These are phyloP conservation scores for Ceratocystis cubensis DNA, from an alignment of 2,329 filamentous ascomycete species.

Conservation along the genomic window DNA sequence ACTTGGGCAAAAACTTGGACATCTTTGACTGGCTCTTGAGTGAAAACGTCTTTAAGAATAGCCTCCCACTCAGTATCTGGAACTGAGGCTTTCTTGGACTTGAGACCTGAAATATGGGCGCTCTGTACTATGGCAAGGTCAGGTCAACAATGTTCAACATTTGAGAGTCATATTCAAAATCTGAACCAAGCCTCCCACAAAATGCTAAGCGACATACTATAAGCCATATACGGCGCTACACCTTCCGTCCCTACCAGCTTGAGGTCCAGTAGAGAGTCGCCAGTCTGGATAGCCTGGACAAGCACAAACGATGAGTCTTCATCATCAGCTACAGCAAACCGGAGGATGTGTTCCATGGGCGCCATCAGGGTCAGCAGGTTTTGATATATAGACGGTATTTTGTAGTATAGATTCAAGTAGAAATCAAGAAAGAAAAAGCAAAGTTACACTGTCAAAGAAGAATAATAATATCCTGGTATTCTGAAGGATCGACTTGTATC, in stretches of 20 bases:
- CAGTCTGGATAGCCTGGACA: conserved; percentile 42
- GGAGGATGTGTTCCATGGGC: conserved; percentile 34
- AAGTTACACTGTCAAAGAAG: neutral
- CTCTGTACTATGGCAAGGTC: conserved; percentile 28
- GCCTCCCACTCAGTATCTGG: conserved; percentile 53
- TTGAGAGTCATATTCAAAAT: neutral
- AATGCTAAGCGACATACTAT: conserved; percentile 36
- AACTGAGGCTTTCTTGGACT: conserved; percentile 41
- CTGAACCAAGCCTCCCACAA: no score
- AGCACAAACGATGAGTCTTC: conserved; percentile 43
- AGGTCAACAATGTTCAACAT: neutral
- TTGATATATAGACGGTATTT: no score
- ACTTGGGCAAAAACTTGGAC: conserved; percentile 50
- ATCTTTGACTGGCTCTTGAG: conserved; percentile 38
- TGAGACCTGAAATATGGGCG: conserved; percentile 40
- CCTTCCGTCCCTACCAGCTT: conserved; percentile 58
- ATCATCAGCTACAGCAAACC: conserved; percentile 44
- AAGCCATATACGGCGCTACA: conserved; percentile 44
- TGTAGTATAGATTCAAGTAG: neutral
- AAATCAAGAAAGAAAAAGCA: neutral
- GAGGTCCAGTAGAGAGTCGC: conserved; percentile 46
- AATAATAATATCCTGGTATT: neutral
- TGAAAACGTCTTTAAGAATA: conserved; percentile 46
- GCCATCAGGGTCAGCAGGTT: neutral
- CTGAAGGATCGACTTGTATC: conserved; percentile 4